Evolutionary conservation across 768 basidiomycete genomes (phyloP).

Genomic region (Lanmaoa pseudosensibilis): DNA sequence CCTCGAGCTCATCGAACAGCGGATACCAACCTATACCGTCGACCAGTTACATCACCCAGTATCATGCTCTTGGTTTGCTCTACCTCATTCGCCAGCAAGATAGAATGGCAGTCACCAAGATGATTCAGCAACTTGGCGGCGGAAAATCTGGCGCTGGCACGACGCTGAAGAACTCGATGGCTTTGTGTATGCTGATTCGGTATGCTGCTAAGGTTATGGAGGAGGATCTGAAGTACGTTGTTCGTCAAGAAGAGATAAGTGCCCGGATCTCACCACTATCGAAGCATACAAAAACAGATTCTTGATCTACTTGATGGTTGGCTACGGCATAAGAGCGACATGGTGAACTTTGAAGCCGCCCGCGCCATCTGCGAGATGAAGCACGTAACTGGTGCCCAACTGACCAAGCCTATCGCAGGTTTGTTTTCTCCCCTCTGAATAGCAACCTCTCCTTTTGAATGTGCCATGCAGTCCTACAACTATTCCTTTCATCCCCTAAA

Average conservation of each 20-base stretch:
- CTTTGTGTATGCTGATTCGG: conserved; percentile 96
- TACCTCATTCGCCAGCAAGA: conserved; percentile 97
- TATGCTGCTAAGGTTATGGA: conserved; percentile 99
- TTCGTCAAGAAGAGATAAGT: neutral
- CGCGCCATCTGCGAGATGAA: conserved; percentile 97
- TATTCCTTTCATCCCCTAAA: conserved; percentile 95
- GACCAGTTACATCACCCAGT: conserved; percentile 92
- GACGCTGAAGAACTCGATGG: conserved; percentile 92
- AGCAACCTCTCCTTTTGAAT: conserved; percentile 4
- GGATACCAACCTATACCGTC: conserved; percentile 80
- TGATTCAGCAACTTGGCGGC: conserved; percentile 96
- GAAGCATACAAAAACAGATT: conserved; percentile 88
- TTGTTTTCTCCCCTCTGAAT: conserved; percentile 23
- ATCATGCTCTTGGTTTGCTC: conserved; percentile 91
- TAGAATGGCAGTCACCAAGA: conserved; percentile 98
- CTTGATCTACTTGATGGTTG: conserved; percentile 91
- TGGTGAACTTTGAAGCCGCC: conserved; percentile 99
- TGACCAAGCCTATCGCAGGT: conserved; percentile 90
- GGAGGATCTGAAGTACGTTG: conserved; percentile 91
- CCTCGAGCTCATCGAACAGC: conserved; percentile 49
- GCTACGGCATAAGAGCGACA: conserved; percentile 98
- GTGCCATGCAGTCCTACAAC: conserved; percentile 69
- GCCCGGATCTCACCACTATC: neutral
- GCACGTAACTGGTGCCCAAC: conserved; percentile 70
- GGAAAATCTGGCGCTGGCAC: conserved; percentile 83